Base-by-base conservation (phyloP, 2,329 filamentous ascomycete genomes). In the Botrytis aclada region DNA sequence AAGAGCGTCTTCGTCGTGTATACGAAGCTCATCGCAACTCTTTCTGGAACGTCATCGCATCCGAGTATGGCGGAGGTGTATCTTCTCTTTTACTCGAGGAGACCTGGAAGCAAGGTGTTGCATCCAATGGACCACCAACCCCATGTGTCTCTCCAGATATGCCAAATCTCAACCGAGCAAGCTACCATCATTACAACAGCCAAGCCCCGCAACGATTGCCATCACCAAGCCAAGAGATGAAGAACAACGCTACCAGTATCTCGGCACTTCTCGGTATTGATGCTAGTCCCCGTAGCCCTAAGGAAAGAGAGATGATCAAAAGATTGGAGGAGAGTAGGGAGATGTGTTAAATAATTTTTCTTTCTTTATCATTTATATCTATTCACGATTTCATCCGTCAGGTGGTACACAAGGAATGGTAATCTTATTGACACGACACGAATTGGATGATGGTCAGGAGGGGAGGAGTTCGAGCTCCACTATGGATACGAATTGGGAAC, bases 21-120 rank as follows among this genome's bases (percentile, higher is more conserved):
- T 95, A 95, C 82, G 87, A 89, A 70, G 84, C 87, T 12, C 92
- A 93, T 82, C 89, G 91, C 61, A 85, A 86, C 69, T 87, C 88
- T 14, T 95, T 95, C 83, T 95, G 93, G 92, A 85, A 87, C 47
- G 86, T 88, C 65, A 87, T 95, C 51, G 92, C 92, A 43, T 84
- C 88, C 39, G 91, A 94, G 78, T 95, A 95, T 79, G 92, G 92
- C 70, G 81, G 84, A 22, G 87, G 89, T 47, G 85, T 86, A 2
- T 90, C 88, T 66, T 88, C 91, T 1, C 84, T 86, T 22, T 84
- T 89, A 47, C 85, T 94, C 32, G 92, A 93, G 82, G 89, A 91
- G 80, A 89, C 90, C n/a, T 94, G 91, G 83, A 82, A 80, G 82
- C 80, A 74, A 66, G 74, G 77, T 77, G 83, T 82, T 72, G 79